Conservation (phyloP, 805 yeast genomes). For the Ascoidea tarda region DNA sequence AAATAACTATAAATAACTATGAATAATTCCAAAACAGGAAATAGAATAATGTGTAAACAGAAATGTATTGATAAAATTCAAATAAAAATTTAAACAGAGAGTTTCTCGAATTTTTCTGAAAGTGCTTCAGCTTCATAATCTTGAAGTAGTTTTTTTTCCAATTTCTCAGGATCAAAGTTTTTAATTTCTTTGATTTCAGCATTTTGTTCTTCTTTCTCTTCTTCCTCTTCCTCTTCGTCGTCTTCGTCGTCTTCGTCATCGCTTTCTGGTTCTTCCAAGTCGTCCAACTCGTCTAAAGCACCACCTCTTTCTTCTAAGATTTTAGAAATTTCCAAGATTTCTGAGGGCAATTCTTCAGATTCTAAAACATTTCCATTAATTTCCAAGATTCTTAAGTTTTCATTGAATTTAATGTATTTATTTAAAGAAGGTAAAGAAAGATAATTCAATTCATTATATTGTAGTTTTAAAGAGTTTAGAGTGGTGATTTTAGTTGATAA, state of each 20-base stretch:
- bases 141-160: background rate
- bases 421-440: slow-evolving; percentile 47
- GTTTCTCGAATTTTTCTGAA: too few relatives aligned
- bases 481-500: slow-evolving; percentile 23
- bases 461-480: slow-evolving; percentile 54
- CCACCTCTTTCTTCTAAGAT: slow-evolving; percentile 12
- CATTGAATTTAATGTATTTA: slow-evolving; percentile 36
- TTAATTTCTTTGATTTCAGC: background rate
- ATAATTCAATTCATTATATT: slow-evolving; percentile 75
- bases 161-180: background rate
- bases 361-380: slow-evolving; percentile 88
- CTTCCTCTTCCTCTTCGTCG: slow-evolving; percentile 21
- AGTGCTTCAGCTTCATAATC: too few relatives aligned
- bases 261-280: slow-evolving; percentile 11
- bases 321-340: slow-evolving; percentile 48
- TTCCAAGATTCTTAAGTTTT: slow-evolving; percentile 53
- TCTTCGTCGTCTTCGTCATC: slow-evolving; percentile 42
- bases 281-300: background rate
- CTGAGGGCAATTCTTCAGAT: slow-evolving; percentile 65
- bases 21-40: too few relatives aligned
- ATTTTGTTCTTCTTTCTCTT: slow-evolving; percentile 27
- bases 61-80: too few relatives aligned
- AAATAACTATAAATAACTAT: too few relatives aligned
- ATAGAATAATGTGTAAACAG: too few relatives aligned
- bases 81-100: too few relatives aligned